phyloP scores from a whole-genome alignment of 805 yeast species.

The Lipomyces yamadae region DNA sequence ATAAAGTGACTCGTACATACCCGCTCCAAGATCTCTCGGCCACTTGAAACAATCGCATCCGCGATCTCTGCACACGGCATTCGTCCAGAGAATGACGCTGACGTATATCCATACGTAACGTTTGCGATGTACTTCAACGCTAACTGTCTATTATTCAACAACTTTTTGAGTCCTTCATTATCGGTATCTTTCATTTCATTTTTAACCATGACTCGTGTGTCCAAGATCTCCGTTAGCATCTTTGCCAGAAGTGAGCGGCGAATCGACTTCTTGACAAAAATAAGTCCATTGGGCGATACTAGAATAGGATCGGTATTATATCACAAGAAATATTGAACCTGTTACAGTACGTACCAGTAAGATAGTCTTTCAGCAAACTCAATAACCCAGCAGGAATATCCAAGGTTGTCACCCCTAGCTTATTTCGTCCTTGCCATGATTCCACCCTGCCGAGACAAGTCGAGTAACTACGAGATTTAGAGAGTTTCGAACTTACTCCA shows the following conservation, averaged over 20 bases:
- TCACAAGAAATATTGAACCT: background rate
- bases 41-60: slow-evolving; percentile 90
- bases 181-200: slow-evolving; percentile 62
- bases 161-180: slow-evolving; percentile 45
- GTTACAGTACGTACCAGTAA: slow-evolving; percentile 46
- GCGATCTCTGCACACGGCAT: slow-evolving; percentile 98
- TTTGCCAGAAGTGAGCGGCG: slow-evolving; percentile 77
- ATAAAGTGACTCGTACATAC: background rate
- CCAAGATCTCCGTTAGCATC: slow-evolving; percentile 83
- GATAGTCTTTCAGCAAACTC: slow-evolving; percentile 56
- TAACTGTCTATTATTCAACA: slow-evolving; percentile 76
- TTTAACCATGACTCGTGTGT: slow-evolving; percentile 78
- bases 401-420: slow-evolving; percentile 44
- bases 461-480: slow-evolving; percentile 44
- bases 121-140: slow-evolving; percentile 91
- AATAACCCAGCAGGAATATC: slow-evolving; percentile 62
- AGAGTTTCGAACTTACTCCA: background rate
- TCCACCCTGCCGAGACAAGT: slow-evolving; percentile 49
- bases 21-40: slow-evolving; percentile 74
- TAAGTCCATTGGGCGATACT: slow-evolving; percentile 85
- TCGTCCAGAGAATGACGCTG: slow-evolving; percentile 93
- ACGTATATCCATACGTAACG: slow-evolving; percentile 94
- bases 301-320: background rate
- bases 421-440: slow-evolving; percentile 45
- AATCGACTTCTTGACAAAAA: slow-evolving; percentile 68